Evolutionary conservation across 352 stramenopile genomes (phyloP).

Genomic region (Globisporangium radiosum): DNA sequence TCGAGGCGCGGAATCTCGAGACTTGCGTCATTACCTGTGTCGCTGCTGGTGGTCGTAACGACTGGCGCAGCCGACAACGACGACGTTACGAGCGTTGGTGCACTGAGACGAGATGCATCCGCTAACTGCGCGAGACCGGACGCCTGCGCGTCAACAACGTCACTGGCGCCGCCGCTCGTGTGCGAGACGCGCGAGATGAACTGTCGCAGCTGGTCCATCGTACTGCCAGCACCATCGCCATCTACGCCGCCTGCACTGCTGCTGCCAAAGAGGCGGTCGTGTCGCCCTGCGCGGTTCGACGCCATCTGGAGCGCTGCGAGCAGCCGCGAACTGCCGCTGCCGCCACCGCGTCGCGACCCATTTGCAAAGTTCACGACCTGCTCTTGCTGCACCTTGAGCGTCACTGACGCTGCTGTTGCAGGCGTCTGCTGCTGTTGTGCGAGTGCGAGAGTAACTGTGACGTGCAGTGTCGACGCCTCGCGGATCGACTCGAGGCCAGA

Average conservation of each 20-base stretch:
- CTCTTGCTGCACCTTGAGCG: constrained; percentile 58
- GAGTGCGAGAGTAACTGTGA: constrained; percentile 49
- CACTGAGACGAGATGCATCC: neutral
- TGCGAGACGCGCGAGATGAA: constrained; percentile 33
- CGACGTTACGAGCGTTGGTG: neutral
- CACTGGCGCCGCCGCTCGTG: too few species aligned
- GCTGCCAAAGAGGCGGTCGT: constrained; percentile 14
- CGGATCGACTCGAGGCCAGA: constrained; percentile 42
- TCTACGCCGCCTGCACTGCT: neutral
- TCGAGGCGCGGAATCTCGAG: constrained; percentile 1
- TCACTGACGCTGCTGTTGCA: constrained; percentile 3
- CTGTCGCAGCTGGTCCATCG: constrained; percentile 54
- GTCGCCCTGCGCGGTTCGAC: constrained; percentile 11
- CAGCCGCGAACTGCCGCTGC: constrained; percentile 36
- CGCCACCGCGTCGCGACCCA: constrained; percentile 20
- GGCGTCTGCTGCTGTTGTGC: constrained; percentile 6
- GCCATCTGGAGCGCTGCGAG: constrained; percentile 52
- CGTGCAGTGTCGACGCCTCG: constrained; percentile 32
- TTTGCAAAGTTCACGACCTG: constrained; percentile 48
- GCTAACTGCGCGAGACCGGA: neutral
- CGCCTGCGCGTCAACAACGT: neutral
- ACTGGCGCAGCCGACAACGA: neutral
- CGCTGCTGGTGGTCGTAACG: neutral
- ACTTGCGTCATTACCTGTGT: neutral
- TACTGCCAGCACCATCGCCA: constrained; percentile 9